Evolutionary conservation across 225 moss, liverwort and hornwort genomes (phyloP).

Genomic region (Takakia lepidozioides): DNA sequence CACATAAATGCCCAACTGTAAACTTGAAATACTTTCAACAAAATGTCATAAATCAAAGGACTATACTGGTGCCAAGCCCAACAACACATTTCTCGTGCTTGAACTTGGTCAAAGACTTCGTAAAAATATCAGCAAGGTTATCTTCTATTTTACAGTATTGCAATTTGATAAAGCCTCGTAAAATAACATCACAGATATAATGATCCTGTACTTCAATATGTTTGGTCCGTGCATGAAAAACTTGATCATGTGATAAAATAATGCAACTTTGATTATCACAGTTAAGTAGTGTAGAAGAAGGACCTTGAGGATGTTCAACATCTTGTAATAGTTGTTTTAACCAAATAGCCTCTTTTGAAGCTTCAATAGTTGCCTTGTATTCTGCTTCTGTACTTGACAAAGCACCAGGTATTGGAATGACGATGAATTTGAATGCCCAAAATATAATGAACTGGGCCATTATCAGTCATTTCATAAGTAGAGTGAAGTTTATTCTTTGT

Average conservation of each 20-base stretch:
- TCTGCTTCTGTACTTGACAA: neutral
- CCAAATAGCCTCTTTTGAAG: conserved; percentile 4
- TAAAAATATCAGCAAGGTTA: neutral
- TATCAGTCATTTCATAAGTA: too few relatives aligned
- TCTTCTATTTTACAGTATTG: neutral
- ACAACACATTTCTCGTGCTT: neutral
- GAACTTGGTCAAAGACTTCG: neutral
- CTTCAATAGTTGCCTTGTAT: neutral
- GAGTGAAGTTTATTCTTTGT: too few relatives aligned
- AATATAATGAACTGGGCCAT: too few relatives aligned
- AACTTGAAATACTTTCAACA: neutral
- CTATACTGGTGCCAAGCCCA: neutral
- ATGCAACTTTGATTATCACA: conserved; percentile 6
- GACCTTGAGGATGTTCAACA: neutral
- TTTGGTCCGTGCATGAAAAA: neutral
- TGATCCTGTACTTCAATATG: conserved; percentile 5
- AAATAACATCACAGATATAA: neutral
- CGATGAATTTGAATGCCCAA: too few relatives aligned
- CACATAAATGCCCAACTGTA: neutral
- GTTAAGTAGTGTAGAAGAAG: neutral
- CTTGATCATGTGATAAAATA: neutral
- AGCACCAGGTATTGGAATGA: too few relatives aligned
- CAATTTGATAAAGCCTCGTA: neutral
- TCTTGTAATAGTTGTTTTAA: neutral
- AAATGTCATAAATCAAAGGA: neutral